Evolutionary conservation across 768 basidiomycete species (phyloP).

Genomic region (Gloeostereum incarnatum): DNA sequence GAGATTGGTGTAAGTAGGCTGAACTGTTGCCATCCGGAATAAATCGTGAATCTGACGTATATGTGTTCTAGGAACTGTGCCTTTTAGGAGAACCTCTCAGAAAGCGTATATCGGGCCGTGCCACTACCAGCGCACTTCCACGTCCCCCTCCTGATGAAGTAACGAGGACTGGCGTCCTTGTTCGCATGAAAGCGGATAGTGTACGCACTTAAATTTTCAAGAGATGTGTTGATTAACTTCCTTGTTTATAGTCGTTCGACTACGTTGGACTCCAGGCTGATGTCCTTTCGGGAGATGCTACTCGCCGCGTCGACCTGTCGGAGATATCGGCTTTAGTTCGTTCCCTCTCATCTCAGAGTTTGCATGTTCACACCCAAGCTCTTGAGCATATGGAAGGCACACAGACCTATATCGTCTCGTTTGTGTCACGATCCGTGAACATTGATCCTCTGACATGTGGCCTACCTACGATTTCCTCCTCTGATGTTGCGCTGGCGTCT

Average conservation of each 20-base stretch:
- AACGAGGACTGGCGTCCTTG: not conserved
- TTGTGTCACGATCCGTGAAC: conserved; percentile 2
- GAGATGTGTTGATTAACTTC: not conserved
- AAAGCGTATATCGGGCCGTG: not conserved
- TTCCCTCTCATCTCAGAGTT: not conserved
- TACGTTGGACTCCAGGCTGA: not conserved
- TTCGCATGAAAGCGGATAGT: not conserved
- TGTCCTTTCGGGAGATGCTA: not conserved
- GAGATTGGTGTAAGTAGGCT: conserved; percentile 2
- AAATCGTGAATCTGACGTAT: no score
- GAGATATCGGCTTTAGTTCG: not conserved
- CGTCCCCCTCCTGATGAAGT: no score
- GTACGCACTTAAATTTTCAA: not conserved
- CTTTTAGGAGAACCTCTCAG: not conserved
- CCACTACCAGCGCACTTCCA: not conserved
- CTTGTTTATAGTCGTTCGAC: not conserved
- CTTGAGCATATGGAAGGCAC: conserved; percentile 3
- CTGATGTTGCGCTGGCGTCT: not conserved
- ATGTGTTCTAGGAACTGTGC: conserved; percentile 7
- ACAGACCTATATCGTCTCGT: not conserved
- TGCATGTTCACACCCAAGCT: not conserved
- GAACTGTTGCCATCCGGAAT: not conserved
- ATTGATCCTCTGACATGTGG: not conserved
- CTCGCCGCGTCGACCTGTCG: not conserved
- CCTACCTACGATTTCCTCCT: not conserved